Conservation (phyloP, 441 rosid genomes). For the Monsonia emarginata region DNA sequence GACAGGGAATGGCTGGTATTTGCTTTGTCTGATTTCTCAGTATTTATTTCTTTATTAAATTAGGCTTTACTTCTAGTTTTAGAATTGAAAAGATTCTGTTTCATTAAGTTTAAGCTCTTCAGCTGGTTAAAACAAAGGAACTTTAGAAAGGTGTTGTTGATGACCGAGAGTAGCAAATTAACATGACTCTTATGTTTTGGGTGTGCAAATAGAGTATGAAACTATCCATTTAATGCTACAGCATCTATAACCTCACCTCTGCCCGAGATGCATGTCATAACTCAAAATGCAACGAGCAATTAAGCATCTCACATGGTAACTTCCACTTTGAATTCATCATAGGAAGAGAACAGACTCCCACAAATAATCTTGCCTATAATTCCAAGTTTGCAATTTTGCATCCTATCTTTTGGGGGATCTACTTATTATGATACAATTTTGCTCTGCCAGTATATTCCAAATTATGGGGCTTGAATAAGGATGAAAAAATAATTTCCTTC, state of each 20-base stretch:
- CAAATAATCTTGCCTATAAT: background rate
- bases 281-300: background rate
- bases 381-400: background rate
- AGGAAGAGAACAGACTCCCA: background rate
- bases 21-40: conserved; percentile 15
- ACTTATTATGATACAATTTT: background rate
- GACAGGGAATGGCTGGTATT: conserved; percentile 99
- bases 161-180: background rate
- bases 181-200: background rate
- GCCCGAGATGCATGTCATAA: background rate
- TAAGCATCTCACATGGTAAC: background rate
- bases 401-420: background rate
- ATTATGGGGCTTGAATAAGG: background rate
- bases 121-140: background rate
- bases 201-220: background rate
- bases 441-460: background rate
- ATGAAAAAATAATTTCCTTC: background rate
- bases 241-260: background rate
- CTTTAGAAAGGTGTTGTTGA: background rate
- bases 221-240: background rate
- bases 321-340: background rate
- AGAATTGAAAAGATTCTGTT: background rate
- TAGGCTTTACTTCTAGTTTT: background rate
- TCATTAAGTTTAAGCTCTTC: background rate
- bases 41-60: background rate